Evolutionary conservation across 2,329 filamentous ascomycete species (phyloP), one percentile per base, ranked within the genome.

Genomic region (Talaromyces sp.): DNA sequence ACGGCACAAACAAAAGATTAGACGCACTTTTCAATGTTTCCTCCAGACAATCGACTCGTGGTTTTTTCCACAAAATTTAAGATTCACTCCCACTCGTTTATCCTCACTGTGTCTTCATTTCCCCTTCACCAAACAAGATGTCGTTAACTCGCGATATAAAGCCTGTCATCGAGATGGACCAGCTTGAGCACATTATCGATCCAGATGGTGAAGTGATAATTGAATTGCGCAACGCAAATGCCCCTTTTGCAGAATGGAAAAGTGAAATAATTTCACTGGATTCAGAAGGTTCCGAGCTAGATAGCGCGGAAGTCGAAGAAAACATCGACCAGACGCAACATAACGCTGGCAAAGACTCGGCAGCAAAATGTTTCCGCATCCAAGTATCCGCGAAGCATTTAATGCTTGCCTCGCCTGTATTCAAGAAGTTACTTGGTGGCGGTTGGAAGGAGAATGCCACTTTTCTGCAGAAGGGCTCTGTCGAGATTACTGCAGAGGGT

Each of bases 371-470:
- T 7, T 58, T 53, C 6, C 60, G 64, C 24, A 65, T 68, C 10
- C 64, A 63, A 52, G 67, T 69, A 29, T 69, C 68, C 9, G 65
- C 67, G 0, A 68, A 68, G 11, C 68, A 69, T 59, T 55, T 70
- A 17, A 65, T 54, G 0, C 59, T 69, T 10, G 63, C 59, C 1
- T 70, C 68, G 0, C 55, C 68, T 4, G 61, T 67, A 2, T 68
- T 69, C 51, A 66, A 64, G 41, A 63, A 41, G n/a, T 49, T 61
- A 1, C 56, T 70, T 0, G 57, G 24, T n/a, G 65, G 65, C 11
- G 55, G 43, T 13, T 69, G 66, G 66, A 66, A 66, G 17, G 67
- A 70, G 46, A 63, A 62, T 9, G 17, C 49, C 19, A 62, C 55
- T 13, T 62, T 61, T 32, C 32, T 58, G 4, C 14, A 58, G 1